phyloP scores from a whole-genome alignment of 768 basidiomycete species.

The Boletus rubropictus region DNA sequence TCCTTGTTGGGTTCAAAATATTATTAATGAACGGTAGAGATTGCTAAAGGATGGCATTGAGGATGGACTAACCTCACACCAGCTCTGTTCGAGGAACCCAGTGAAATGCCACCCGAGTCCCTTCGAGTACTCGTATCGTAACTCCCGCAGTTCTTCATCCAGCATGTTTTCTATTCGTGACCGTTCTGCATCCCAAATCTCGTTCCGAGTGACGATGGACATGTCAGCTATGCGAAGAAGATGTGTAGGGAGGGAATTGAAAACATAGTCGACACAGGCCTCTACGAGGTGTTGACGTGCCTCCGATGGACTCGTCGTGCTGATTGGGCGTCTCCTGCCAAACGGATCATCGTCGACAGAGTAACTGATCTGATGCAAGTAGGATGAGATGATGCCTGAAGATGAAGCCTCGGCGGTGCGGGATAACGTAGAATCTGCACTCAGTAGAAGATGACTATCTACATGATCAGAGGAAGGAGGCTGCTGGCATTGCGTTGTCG shows the following conservation, averaged over 20 bases:
- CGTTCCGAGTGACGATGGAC: constrained; percentile 4
- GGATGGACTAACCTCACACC: constrained; percentile 2
- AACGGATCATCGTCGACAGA: constrained; percentile 9
- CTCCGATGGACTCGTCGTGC: not conserved
- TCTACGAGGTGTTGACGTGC: constrained; percentile 6
- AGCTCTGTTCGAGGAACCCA: constrained; percentile 7
- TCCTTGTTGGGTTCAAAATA: not conserved
- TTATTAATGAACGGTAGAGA: too few species aligned
- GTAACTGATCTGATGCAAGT: constrained; percentile 9
- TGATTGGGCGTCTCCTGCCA: not conserved
- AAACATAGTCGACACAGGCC: constrained; percentile 3
- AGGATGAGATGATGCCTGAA: not conserved
- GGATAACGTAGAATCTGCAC: too few species aligned
- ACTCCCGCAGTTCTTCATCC: not conserved
- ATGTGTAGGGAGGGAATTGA: too few species aligned
- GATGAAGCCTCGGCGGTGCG: too few species aligned
- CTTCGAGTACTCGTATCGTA: too few species aligned
- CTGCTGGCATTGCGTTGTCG: too few species aligned
- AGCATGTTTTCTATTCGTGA: not conserved
- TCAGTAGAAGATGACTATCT: too few species aligned
- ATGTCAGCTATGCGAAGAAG: constrained; percentile 4
- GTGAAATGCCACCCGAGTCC: not conserved
- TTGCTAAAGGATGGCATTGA: too few species aligned
- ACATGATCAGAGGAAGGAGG: too few species aligned
- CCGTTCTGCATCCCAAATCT: constrained; percentile 7